phyloP scores from a whole-genome alignment of 2,329 filamentous ascomycete species.

The Metarhizium guizhouense region DNA sequence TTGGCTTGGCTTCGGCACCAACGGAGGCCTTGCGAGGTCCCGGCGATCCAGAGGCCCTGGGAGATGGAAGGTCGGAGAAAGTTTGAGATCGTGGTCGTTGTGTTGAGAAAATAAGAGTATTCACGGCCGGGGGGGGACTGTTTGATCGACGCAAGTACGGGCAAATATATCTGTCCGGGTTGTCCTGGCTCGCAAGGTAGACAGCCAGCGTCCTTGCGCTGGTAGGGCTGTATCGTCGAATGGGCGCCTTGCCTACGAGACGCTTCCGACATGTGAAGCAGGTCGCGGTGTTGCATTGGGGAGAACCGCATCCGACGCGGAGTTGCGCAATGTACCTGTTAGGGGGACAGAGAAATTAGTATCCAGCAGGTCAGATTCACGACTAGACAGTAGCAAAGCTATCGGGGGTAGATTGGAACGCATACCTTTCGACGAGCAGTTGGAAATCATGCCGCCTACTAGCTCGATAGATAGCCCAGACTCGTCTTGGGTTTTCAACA shows the following conservation, averaged over 20 bases:
- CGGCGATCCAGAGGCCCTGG: not conserved
- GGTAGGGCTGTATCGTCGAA: constrained; percentile 70
- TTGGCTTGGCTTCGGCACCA: not conserved
- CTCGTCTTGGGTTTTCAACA: constrained; percentile 51
- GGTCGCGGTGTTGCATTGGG: constrained; percentile 62
- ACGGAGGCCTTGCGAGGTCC: not conserved
- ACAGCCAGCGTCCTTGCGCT: constrained; percentile 76
- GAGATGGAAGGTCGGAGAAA: not conserved
- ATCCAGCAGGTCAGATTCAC: not conserved
- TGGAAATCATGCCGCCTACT: constrained; percentile 57
- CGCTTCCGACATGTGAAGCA: constrained; percentile 73
- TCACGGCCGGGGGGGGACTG: constrained; percentile 34
- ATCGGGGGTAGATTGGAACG: not conserved
- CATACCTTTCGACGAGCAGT: constrained; percentile 57
- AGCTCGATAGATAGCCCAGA: constrained; percentile 53
- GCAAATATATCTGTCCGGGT: constrained; percentile 64
- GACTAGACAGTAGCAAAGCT: not conserved
- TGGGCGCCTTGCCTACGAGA: constrained; percentile 55
- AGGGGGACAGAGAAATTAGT: not conserved
- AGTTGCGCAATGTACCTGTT: constrained; percentile 70
- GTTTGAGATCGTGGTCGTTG: constrained; percentile 11
- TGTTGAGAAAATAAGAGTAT: constrained; percentile 36
- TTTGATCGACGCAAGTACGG: constrained; percentile 35
- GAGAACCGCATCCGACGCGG: constrained; percentile 66
- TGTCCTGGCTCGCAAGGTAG: constrained; percentile 70